phyloP scores from a whole-genome alignment of 768 basidiomycete species.

The Boletus subcaerulescens region DNA sequence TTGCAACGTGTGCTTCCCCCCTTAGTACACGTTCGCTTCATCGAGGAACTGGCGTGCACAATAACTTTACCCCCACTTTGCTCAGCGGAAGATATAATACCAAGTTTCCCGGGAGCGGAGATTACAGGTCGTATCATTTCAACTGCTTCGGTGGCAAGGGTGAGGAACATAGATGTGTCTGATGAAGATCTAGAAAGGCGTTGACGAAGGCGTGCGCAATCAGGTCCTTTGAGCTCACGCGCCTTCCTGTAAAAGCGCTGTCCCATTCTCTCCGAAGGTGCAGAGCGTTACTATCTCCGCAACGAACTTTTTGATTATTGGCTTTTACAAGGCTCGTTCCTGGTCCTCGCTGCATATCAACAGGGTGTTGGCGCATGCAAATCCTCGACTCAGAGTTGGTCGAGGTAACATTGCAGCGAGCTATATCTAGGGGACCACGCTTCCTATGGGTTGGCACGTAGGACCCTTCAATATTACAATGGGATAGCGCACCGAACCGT shows the following conservation, averaged over 20 bases:
- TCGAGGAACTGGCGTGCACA: slow-evolving; percentile 19
- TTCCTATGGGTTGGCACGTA: slow-evolving; percentile 4
- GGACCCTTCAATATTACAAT: slow-evolving; percentile 2
- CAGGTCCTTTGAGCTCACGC: slow-evolving; percentile 4
- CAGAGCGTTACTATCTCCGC: no score
- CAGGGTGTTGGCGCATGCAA: neutral
- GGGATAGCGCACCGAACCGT: slow-evolving; percentile 20
- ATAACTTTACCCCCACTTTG: slow-evolving; percentile 23
- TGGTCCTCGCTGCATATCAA: slow-evolving; percentile 29
- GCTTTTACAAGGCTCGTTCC: slow-evolving; percentile 8
- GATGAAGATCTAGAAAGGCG: no score
- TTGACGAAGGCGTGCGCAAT: neutral
- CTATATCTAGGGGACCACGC: slow-evolving; percentile 15
- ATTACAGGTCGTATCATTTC: slow-evolving; percentile 10
- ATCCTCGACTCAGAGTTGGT: slow-evolving; percentile 5
- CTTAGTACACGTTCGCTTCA: slow-evolving; percentile 18
- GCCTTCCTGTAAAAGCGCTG: no score
- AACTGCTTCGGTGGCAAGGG: slow-evolving; percentile 8
- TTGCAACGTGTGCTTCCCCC: slow-evolving; percentile 34
- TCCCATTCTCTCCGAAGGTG: no score
- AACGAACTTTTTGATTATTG: no score
- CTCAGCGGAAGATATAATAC: slow-evolving; percentile 9
- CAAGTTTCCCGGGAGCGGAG: slow-evolving; percentile 9
- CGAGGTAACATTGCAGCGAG: slow-evolving; percentile 10
- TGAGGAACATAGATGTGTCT: no score